Evolutionary conservation across 2,329 filamentous ascomycete species (phyloP).

Genomic region (Ceratocystis lukuohia): DNA sequence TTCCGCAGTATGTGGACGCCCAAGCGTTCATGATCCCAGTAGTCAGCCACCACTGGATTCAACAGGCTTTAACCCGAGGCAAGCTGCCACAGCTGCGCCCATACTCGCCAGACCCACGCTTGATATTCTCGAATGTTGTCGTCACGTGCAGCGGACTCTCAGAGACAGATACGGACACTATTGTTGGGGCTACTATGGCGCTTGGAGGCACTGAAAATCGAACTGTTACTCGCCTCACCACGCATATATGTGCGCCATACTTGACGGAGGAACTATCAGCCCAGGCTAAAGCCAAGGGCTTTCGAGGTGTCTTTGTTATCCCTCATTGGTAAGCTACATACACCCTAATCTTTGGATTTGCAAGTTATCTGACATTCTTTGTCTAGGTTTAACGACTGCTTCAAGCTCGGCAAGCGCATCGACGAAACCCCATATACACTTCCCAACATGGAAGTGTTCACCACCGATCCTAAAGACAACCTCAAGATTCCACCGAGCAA

Average conservation of each 20-base stretch:
- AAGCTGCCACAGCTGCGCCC: conserved; percentile 67
- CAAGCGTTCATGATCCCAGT: conserved; percentile 70
- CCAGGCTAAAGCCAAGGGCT: conserved; percentile 47
- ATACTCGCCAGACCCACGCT: conserved; percentile 77
- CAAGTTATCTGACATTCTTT: neutral
- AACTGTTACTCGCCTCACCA: conserved; percentile 58
- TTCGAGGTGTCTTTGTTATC: conserved; percentile 70
- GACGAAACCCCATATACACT: conserved; percentile 75
- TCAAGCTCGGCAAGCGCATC: conserved; percentile 83
- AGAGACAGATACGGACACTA: conserved; percentile 75
- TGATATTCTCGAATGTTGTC: conserved; percentile 78
- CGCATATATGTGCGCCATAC: conserved; percentile 75
- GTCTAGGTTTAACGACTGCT: conserved; percentile 82
- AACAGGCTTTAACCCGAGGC: conserved; percentile 51
- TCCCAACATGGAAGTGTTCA: conserved; percentile 75
- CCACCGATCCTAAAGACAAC: conserved; percentile 40
- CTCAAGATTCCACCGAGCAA: conserved; percentile 44
- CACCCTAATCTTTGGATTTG: neutral
- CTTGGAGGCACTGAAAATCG: conserved; percentile 73
- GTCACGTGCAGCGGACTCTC: conserved; percentile 77
- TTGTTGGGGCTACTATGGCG: conserved; percentile 76
- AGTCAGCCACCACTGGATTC: conserved; percentile 70
- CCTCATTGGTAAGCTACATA: conserved; percentile 64
- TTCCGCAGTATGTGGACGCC: conserved; percentile 68
- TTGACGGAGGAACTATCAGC: conserved; percentile 60